Base-by-base conservation (phyloP, 305 asterid genomes). In the Fraxinus baroniana region DNA sequence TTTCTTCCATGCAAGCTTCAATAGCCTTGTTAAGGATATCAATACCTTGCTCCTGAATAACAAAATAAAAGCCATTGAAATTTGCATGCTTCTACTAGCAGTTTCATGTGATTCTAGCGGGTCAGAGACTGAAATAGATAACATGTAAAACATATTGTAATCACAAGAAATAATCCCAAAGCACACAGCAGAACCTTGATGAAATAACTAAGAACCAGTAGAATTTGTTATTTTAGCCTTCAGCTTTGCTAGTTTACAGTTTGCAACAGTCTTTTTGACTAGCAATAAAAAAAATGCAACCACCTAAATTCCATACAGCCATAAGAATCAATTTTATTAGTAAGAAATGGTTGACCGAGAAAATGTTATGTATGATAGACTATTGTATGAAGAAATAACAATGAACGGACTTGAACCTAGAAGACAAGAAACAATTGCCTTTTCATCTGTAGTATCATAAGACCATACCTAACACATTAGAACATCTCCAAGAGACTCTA, bases 31-130 rank as follows among this genome's bases (percentile, higher is more conserved):
- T 86, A 78, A 93, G 99, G 83, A 93, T 18, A 76, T 93, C 84
- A 75, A 96, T 93, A 52, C 98, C 99, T 94, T 94, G 99, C 86
- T 94, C 99, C 99, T 96, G 93, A 80, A 84, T 82, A 28, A 79
- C 72, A 70, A 57, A 81, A 30, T 37, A 20, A 5, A 85, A 81
- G 37, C 28, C 28, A 22, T 44, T 83, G 36, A 78, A 68, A 26
- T 66, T 26, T 10, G 7, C 74, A 10, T 20, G 73, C 36, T 28
- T 79, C 32, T 46, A 81, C 70, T 73, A 1, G 26, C 37, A 8
- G 20, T 44, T 46, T 39, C 39, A 72, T 36, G 46, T 20, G 17
- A 77, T 41, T 81, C 30, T 46, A 3, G 37, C 44, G 49, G 78
- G 12, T 46, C 71, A 46, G 72, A 75, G 68, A 46, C 15, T 36